phyloP scores from a whole-genome alignment of 176 grass and related monocot species.

The Oryza brachyantha region DNA sequence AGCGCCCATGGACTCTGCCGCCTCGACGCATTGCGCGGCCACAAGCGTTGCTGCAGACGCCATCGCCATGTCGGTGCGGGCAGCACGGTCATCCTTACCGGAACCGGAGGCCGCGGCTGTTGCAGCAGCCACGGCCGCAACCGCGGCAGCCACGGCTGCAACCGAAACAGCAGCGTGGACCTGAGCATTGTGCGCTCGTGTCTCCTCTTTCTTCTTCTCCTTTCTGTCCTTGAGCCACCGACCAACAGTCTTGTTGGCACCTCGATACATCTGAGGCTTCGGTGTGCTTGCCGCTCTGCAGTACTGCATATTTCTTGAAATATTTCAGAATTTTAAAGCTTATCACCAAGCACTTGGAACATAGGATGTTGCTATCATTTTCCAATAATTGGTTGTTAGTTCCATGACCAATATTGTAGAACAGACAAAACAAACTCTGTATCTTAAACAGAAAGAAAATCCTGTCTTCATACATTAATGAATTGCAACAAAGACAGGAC shows the following conservation, averaged over 20 bases:
- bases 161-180: slow-evolving; percentile 84
- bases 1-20: slow-evolving; percentile 74
- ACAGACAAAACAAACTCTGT: background rate
- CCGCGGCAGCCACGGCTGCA: slow-evolving; percentile 68
- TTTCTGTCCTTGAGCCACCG: slow-evolving; percentile 90
- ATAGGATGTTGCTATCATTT: background rate
- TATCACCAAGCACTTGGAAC: background rate
- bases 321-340: background rate
- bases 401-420: background rate
- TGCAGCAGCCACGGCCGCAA: slow-evolving; percentile 73
- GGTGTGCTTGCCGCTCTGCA: slow-evolving; percentile 62
- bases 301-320: slow-evolving; percentile 46
- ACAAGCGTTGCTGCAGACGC: slow-evolving; percentile 79
- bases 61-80: slow-evolving; percentile 78
- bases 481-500: background rate
- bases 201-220: slow-evolving; percentile 98
- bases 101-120: slow-evolving; percentile 53
- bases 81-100: slow-evolving; percentile 67
- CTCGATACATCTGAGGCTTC: slow-evolving; percentile 59
- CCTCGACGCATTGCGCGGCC: slow-evolving; percentile 84
- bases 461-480: background rate
- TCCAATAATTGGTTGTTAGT: background rate
- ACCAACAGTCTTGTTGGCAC: slow-evolving; percentile 77
- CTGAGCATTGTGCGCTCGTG: slow-evolving; percentile 84
- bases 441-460: background rate